Percentiles rank a stretch among this genome's conserved stretches.
Conservation (phyloP, 2,329 filamentous ascomycete genomes). For the Hypoxylon sp. region DNA sequence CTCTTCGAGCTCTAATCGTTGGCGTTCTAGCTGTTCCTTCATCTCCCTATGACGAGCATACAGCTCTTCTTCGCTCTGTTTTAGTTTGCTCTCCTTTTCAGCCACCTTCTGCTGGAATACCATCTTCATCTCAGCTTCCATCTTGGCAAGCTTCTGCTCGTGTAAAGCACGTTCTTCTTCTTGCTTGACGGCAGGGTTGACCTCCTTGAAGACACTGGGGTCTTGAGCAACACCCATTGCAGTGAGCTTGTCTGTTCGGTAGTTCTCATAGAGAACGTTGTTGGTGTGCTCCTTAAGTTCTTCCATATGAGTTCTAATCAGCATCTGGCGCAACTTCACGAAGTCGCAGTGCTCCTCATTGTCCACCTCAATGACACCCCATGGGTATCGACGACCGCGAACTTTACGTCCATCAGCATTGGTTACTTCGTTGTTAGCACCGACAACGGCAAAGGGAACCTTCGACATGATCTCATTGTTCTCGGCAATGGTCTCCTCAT, state of each 20-base stretch:
- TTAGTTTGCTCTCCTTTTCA: conserved; percentile 99
- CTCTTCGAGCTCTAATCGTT: conserved; percentile 95
- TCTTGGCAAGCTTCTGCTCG: conserved; percentile 99
- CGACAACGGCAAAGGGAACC: conserved; percentile 97
- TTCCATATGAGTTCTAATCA: conserved; percentile 99
- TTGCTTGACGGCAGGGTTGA: conserved; percentile 99
- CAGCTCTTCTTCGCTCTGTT: conserved; percentile 98
- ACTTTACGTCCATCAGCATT: conserved; percentile 95
- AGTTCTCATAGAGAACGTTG: conserved; percentile 99
- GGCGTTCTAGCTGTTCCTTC: conserved; percentile 98
- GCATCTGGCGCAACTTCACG: conserved; percentile 99
- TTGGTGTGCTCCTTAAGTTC: conserved; percentile 99
- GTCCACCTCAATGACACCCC: conserved; percentile 99
- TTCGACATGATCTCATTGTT: conserved; percentile 99
- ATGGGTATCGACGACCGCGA: conserved; percentile 95
- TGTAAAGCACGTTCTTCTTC: conserved; percentile 98
- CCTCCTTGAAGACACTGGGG: conserved; percentile 99
- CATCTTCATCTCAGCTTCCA: conserved; percentile 99
- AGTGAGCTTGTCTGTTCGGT: conserved; percentile 99
- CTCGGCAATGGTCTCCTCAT: conserved; percentile 99
- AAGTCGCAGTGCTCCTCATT: conserved; percentile 99
- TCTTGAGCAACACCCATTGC: conserved; percentile 99
- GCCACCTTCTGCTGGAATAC: conserved; percentile 99
- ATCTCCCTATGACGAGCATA: conserved; percentile 99
- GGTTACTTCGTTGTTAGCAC: conserved; percentile 94